Conservation (phyloP, 345 rosid species). For the Camelina neglecta region DNA sequence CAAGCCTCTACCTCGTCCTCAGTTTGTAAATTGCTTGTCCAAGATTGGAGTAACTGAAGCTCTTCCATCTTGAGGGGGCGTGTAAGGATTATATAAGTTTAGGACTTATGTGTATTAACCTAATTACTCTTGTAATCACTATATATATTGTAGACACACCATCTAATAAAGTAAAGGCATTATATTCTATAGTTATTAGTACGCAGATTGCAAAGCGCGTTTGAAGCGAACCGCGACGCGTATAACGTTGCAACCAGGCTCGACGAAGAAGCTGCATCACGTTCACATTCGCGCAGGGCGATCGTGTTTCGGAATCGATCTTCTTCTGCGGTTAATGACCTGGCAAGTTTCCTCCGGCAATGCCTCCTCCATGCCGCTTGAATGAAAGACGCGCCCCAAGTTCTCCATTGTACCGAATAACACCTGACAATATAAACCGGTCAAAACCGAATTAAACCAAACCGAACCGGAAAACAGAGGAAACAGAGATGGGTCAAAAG, state of each 20-base stretch:
- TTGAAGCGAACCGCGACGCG: slow-evolving; percentile 68
- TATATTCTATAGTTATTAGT: slow-evolving; percentile 6
- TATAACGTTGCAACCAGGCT: slow-evolving; percentile 61
- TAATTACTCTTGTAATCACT: too few relatives aligned
- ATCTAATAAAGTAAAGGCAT: too few relatives aligned
- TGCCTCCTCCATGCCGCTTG: slow-evolving; percentile 83
- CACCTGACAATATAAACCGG: slow-evolving; percentile 46
- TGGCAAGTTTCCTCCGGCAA: slow-evolving; percentile 57
- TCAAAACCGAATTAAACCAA: slow-evolving; percentile 19
- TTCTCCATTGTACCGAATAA: slow-evolving; percentile 76
- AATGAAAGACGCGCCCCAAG: slow-evolving; percentile 87
- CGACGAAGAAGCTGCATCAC: slow-evolving; percentile 37
- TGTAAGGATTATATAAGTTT: too few relatives aligned
- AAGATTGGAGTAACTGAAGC: too few relatives aligned
- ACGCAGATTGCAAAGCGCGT: slow-evolving; percentile 48
- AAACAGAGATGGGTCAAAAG: neutral
- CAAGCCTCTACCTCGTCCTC: too few relatives aligned
- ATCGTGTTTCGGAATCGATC: slow-evolving; percentile 49
- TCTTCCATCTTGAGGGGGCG: too few relatives aligned
- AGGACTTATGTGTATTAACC: too few relatives aligned
- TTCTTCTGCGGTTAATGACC: slow-evolving; percentile 57
- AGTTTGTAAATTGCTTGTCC: too few relatives aligned
- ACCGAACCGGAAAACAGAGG: neutral
- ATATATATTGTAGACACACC: too few relatives aligned
- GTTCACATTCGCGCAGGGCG: slow-evolving; percentile 44